Evolutionary conservation across 768 basidiomycete species (phyloP).

Genomic region (Termitomyces sp.): DNA sequence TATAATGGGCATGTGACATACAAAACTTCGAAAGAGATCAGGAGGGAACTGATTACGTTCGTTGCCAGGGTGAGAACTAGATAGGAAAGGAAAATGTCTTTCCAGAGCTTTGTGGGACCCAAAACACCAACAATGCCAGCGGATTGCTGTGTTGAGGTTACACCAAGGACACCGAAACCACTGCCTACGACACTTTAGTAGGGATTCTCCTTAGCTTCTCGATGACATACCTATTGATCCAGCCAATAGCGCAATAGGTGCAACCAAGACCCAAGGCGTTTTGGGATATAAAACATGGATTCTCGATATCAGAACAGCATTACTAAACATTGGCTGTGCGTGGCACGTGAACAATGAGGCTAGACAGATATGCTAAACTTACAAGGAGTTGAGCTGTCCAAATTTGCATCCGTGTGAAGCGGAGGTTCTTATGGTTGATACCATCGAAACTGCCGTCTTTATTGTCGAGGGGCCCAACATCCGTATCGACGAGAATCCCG

Average conservation of each 20-base stretch:
- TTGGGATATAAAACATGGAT: slow-evolving; percentile 4
- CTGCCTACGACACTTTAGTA: neutral
- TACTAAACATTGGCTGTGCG: slow-evolving; percentile 12
- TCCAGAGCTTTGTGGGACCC: slow-evolving; percentile 2
- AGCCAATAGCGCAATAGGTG: slow-evolving; percentile 2
- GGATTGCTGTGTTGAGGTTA: neutral
- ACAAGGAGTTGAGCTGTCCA: slow-evolving; percentile 13
- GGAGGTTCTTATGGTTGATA: slow-evolving; percentile 12
- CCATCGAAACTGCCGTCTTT: slow-evolving; percentile 10
- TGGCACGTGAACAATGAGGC: neutral
- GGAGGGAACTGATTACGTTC: slow-evolving; percentile 1
- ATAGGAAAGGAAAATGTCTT: slow-evolving; percentile 10
- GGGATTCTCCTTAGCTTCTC: neutral
- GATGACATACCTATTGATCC: slow-evolving; percentile 8
- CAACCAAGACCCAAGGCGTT: neutral
- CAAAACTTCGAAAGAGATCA: slow-evolving; percentile 1
- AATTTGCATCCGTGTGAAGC: slow-evolving; percentile 9
- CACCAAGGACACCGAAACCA: slow-evolving; percentile 12
- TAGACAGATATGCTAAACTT: neutral
- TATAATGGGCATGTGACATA: neutral
- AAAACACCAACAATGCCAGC: neutral
- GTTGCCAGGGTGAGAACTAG: slow-evolving; percentile 8
- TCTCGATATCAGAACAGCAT: slow-evolving; percentile 9
- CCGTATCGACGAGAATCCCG: slow-evolving; percentile 13
- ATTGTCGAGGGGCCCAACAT: slow-evolving; percentile 13